phyloP scores from a whole-genome alignment of 805 yeast species.

The Yamadazyma takamatsuzukensis region DNA sequence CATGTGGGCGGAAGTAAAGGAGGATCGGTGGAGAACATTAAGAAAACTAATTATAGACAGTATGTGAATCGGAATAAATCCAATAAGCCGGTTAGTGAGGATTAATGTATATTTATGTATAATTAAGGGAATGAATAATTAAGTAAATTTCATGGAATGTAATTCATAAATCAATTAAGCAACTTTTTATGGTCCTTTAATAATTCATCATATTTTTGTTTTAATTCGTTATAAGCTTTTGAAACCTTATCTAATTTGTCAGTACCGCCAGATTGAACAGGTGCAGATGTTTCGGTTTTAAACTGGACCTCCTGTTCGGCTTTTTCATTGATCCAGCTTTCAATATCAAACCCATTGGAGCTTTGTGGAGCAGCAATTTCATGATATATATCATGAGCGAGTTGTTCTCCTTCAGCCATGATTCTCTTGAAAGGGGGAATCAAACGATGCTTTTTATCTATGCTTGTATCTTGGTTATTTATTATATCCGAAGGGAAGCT shows the following conservation, averaged over 20 bases:
- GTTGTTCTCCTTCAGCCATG: slow-evolving; percentile 36
- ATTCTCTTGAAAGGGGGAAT: slow-evolving; percentile 68
- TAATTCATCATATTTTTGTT: slow-evolving; percentile 57
- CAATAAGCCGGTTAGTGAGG: slow-evolving; percentile 53
- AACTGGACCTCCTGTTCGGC: slow-evolving; percentile 52
- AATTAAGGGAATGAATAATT: slow-evolving; percentile 23
- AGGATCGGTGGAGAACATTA: slow-evolving; percentile 37
- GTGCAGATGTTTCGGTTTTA: slow-evolving; percentile 23
- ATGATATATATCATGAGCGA: slow-evolving; percentile 41
- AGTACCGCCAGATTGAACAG: slow-evolving; percentile 23
- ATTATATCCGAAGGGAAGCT: slow-evolving; percentile 16
- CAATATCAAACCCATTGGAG: slow-evolving; percentile 30
- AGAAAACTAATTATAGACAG: slow-evolving; percentile 50
- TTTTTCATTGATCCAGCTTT: slow-evolving; percentile 46
- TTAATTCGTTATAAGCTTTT: slow-evolving; percentile 55
- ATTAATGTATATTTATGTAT: slow-evolving; percentile 55
- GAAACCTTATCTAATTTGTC: slow-evolving; percentile 47
- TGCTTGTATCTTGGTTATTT: slow-evolving; percentile 1
- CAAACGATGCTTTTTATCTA: slow-evolving; percentile 37
- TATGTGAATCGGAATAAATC: slow-evolving; percentile 22
- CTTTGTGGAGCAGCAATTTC: slow-evolving; percentile 23
- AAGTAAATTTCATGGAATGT: neutral
- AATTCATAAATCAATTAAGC: slow-evolving; percentile 12
- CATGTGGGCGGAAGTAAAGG: slow-evolving; percentile 49
- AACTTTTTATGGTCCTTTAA: slow-evolving; percentile 47